Evolutionary conservation across 768 basidiomycete genomes (phyloP).

Genomic region (Phanerochaete carnosa): DNA sequence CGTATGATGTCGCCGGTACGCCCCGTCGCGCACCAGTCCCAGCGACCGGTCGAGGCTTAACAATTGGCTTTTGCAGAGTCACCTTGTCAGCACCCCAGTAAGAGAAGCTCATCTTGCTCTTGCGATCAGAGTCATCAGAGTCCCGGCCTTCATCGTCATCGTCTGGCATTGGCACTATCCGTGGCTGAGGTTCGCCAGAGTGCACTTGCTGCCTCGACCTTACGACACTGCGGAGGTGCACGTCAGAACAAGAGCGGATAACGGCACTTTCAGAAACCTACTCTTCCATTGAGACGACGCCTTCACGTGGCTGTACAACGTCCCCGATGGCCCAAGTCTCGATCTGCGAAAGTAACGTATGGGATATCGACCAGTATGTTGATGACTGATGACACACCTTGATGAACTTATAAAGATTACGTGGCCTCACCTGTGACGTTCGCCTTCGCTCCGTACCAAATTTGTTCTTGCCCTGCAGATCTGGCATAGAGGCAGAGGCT

Average conservation of each 20-base stretch:
- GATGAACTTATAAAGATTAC: conserved; percentile 92
- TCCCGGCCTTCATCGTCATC: conserved; percentile 57
- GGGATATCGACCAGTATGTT: background rate
- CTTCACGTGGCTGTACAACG: conserved; percentile 70
- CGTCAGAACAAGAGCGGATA: conserved; percentile 8
- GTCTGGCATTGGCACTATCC: conserved; percentile 65
- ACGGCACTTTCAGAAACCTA: conserved; percentile 35
- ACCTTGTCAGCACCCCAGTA: conserved; percentile 93
- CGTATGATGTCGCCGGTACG: conserved; percentile 53
- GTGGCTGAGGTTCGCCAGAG: conserved; percentile 51
- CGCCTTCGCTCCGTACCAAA: conserved; percentile 80
- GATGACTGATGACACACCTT: conserved; percentile 48
- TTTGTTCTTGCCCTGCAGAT: conserved; percentile 78
- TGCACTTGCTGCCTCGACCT: conserved; percentile 63
- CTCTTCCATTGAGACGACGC: conserved; percentile 91
- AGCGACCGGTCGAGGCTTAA: conserved; percentile 42
- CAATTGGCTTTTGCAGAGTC: conserved; percentile 75
- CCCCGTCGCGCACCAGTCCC: conserved; percentile 29
- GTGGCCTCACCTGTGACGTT: conserved; percentile 72
- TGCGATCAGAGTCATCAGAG: conserved; percentile 83
- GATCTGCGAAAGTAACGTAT: conserved; percentile 45
- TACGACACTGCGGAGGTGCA: conserved; percentile 48
- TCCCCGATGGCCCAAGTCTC: conserved; percentile 86
- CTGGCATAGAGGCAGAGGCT: conserved; percentile 79
- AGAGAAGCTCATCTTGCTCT: conserved; percentile 92